These are phyloP conservation scores for Aspergillus haitiensis DNA, from an alignment of 495 filamentous ascomycete genomes.

Conservation along the genomic window DNA sequence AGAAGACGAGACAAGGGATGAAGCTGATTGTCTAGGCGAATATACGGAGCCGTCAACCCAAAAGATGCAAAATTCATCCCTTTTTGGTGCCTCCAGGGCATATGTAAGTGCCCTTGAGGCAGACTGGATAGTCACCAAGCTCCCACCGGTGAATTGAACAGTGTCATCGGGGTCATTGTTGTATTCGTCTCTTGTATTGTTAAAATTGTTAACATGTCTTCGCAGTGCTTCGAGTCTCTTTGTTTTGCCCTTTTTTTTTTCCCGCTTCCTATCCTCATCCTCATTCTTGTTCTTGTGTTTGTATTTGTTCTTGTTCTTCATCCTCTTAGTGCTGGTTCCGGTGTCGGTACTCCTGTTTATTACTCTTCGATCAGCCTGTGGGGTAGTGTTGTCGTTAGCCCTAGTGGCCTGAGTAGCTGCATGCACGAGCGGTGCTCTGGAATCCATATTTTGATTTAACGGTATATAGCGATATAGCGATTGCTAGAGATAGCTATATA, in stretches of 20 bases:
- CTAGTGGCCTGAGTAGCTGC: too few relatives aligned
- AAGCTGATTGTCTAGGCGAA: neutral
- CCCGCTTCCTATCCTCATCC: neutral
- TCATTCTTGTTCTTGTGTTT: neutral
- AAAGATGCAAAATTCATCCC: neutral
- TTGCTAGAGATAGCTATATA: too few relatives aligned
- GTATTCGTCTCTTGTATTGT: too few relatives aligned
- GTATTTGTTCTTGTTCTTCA: neutral
- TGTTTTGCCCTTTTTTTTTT: neutral
- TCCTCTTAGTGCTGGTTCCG: neutral
- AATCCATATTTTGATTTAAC: too few relatives aligned
- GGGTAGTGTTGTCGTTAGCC: too few relatives aligned
- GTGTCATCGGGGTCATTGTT: too few relatives aligned
- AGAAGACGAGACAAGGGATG: neutral
- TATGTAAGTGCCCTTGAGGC: neutral
- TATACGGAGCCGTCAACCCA: neutral
- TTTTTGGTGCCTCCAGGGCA: neutral
- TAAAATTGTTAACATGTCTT: too few relatives aligned
- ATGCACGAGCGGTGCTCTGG: too few relatives aligned
- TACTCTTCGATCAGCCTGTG: too few relatives aligned
- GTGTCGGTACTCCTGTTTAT: neutral
- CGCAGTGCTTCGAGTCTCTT: neutral
- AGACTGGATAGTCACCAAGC: neutral
- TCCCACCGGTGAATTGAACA: neutral
- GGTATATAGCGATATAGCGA: too few relatives aligned